Evolutionary conservation across 495 filamentous ascomycete genomes (phyloP), one percentile per base, ranked within the genome.

Genomic region (Penicillium herquei): DNA sequence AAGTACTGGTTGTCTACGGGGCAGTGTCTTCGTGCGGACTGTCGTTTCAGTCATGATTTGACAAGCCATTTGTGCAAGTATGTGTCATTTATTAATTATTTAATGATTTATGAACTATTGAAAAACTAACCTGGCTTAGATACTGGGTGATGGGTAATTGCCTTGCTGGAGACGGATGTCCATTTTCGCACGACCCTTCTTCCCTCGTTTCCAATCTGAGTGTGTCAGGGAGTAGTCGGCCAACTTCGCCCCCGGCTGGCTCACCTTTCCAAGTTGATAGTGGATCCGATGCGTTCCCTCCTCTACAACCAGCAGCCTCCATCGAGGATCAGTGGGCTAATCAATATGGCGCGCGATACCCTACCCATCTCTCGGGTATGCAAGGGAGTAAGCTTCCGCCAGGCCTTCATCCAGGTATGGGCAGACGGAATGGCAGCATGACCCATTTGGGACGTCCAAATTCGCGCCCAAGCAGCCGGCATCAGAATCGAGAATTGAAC

Each of bases 81-180:
- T 79, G 90, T 88, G 31, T 10, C 8, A 13, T 37, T 6, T 37
- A 26, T 37, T 7, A 37, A 2, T 37, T 44, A 33, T 11, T 5
- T 18, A n/a, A n/a, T n/a, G n/a, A 10, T 32, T 13, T 12, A 13
- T 7, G 11, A 8, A n/a, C 2, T 39, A 1, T 7, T 33, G 14
- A 7, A 3, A 31, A 14, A 32, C 17, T 13, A 31, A 32, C 21
- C 34, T 33, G 6, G 17, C 13, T 10, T 61, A 96, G 91, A 70
- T 97, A 97, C 64, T 99, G 93, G 92, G 81, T 98, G 39, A 92
- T 89, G 78, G 95, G 95, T 9, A 96, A 93, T 62, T 99, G 95
- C 68, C 81, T 99, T 41, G 95, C 95, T 30, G 94, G 94, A 39
- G 86, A 91, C 54, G 91, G 91, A 11, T 99, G 95, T 71, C 87